These are phyloP conservation scores for Colletotrichum sp. DNA, from an alignment of 2,329 filamentous ascomycete species.

Conservation along the genomic window DNA sequence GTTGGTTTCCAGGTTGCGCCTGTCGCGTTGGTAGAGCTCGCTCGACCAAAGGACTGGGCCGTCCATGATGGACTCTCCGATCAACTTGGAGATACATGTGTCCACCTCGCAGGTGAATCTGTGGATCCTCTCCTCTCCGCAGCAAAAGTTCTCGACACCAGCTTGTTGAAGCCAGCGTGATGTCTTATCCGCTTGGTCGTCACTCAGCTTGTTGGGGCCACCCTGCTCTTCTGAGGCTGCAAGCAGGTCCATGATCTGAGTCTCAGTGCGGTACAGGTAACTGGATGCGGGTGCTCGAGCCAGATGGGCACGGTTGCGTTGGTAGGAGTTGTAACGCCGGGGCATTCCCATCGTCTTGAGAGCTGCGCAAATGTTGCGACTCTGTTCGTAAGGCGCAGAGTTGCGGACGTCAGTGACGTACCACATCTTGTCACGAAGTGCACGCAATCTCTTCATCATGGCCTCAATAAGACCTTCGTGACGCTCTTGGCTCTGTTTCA, in stretches of 20 bases:
- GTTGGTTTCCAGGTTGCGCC: slow-evolving; percentile 60
- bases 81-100: slow-evolving; percentile 82
- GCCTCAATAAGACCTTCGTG: slow-evolving; percentile 76
- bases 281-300: slow-evolving; percentile 55
- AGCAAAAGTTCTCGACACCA: slow-evolving; percentile 90
- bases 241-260: slow-evolving; percentile 85
- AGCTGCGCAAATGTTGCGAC: slow-evolving; percentile 83
- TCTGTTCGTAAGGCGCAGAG: slow-evolving; percentile 86
- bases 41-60: slow-evolving; percentile 93
- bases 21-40: slow-evolving; percentile 83
- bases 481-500: slow-evolving; percentile 81
- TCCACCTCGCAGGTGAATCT: slow-evolving; percentile 91
- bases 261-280: slow-evolving; percentile 80
- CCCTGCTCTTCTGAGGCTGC: slow-evolving; percentile 84
- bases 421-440: slow-evolving; percentile 97
- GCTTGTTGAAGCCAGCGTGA: slow-evolving; percentile 81
- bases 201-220: slow-evolving; percentile 93
- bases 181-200: slow-evolving; percentile 90
- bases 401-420: slow-evolving; percentile 94
- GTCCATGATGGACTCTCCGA: slow-evolving; percentile 83
- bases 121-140: slow-evolving; percentile 93
- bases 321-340: slow-evolving; percentile 58
- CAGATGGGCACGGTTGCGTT: slow-evolving; percentile 52
- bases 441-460: slow-evolving; percentile 75
- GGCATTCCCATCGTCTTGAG: slow-evolving; percentile 87